Percentiles rank a stretch among this genome's conserved stretches.
These are phyloP conservation scores for Pichia kluyveri DNA, from an alignment of 805 yeast genomes.

Conservation along the genomic window DNA sequence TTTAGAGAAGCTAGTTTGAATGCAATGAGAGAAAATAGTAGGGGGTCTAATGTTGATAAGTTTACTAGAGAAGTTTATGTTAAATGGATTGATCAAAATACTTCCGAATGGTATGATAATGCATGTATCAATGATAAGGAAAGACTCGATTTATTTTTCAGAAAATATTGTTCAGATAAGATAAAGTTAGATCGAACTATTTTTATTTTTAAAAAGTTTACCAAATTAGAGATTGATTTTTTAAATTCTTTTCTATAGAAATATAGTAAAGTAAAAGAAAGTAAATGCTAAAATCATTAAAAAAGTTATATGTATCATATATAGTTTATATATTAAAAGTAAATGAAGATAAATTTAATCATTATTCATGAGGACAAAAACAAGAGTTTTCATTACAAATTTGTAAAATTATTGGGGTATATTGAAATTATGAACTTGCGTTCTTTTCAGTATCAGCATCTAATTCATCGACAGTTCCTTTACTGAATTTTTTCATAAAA, in stretches of 20 bases:
- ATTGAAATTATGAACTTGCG: background rate
- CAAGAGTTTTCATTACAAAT: too few relatives aligned
- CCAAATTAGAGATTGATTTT: slow-evolving; percentile 5
- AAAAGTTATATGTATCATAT: too few relatives aligned
- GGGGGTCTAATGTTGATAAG: background rate
- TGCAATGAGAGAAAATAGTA: background rate
- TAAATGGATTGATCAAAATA: slow-evolving; percentile 4
- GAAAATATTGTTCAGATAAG: background rate
- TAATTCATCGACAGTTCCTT: background rate
- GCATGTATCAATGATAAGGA: slow-evolving; percentile 1
- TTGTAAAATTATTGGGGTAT: background rate
- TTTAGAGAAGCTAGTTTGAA: slow-evolving; percentile 1
- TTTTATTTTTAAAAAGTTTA: slow-evolving; percentile 5
- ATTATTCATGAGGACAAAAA: too few relatives aligned
- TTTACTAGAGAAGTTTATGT: background rate
- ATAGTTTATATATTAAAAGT: too few relatives aligned
- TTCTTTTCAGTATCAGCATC: background rate
- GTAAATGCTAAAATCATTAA: too few relatives aligned
- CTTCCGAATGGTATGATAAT: background rate
- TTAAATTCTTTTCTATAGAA: slow-evolving; percentile 3
- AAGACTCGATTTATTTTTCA: background rate
- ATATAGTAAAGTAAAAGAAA: too few relatives aligned
- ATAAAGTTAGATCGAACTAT: slow-evolving; percentile 3
- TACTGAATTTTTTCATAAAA: slow-evolving; percentile 19
- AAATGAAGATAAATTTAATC: too few relatives aligned